Conservation (phyloP, 2,329 filamentous ascomycete genomes). For the Pseudonectria foliicola region DNA sequence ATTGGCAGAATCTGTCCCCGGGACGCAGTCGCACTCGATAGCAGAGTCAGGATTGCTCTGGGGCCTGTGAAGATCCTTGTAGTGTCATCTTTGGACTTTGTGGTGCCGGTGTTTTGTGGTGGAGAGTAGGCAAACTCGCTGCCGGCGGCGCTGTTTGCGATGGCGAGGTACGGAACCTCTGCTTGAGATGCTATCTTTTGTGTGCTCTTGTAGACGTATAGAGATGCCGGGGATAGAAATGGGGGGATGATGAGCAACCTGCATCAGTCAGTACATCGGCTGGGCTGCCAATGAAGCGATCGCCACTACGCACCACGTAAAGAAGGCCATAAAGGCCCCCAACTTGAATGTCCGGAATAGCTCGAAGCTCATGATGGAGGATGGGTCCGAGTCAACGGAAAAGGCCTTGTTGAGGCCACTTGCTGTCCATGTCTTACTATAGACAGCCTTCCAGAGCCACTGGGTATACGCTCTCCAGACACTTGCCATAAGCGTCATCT, state of each 20-base stretch:
- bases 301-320: not conserved
- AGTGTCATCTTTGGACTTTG: not conserved
- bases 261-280: not conserved
- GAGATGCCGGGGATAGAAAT: not conserved
- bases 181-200: not conserved
- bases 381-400: not conserved
- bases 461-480: conserved; percentile 6
- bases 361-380: not conserved
- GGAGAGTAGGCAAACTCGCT: conserved; percentile 1
- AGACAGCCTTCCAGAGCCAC: conserved; percentile 6
- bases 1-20: not conserved
- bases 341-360: conserved; percentile 1
- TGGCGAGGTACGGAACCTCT: not conserved
- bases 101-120: not conserved
- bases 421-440: conserved; percentile 1
- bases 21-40: not conserved
- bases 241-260: conserved; percentile 1
- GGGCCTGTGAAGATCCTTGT: conserved; percentile 1
- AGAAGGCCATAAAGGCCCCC: not conserved
- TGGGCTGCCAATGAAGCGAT: no score
- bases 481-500: conserved; percentile 2
- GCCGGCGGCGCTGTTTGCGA: not conserved
- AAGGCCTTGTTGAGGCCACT: conserved; percentile 6
- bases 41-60: not conserved
- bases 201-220: not conserved